Evolutionary conservation across 257 asterid species (phyloP).

Genomic region (Solanum bulbocastanum): DNA sequence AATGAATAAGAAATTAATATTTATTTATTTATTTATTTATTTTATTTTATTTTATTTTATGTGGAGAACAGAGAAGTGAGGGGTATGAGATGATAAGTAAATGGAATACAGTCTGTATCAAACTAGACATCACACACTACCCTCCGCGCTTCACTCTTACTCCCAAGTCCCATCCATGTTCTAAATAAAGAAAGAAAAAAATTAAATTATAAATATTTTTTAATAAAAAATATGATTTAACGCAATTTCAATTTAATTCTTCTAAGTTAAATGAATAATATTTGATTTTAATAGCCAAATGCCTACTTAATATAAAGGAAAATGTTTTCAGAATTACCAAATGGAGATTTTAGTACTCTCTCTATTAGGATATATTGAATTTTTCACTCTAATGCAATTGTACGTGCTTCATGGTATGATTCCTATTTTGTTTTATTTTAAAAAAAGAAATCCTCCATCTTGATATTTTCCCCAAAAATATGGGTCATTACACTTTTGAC

Average conservation of each 20-base stretch:
- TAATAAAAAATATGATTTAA: no score
- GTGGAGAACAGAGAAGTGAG: background rate
- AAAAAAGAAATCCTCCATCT: background rate
- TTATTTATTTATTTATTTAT: no score
- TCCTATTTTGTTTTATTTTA: no score
- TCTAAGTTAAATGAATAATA: no score
- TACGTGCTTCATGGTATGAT: background rate
- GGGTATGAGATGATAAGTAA: background rate
- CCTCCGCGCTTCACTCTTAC: background rate
- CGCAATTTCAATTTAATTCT: no score
- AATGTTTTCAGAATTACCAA: background rate
- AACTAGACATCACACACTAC: background rate
- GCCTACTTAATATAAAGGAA: no score
- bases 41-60: background rate
- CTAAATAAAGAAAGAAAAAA: background rate
- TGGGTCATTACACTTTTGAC: background rate
- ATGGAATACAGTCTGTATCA: slow-evolving; percentile 12
- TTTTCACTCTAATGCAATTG: no score
- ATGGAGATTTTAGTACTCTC: no score
- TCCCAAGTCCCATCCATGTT: background rate
- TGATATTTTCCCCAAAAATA: background rate
- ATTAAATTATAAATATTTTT: no score
- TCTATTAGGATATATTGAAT: no score
- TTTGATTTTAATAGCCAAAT: background rate
- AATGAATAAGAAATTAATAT: background rate